phyloP scores from a whole-genome alignment of 306 rosid genomes.

The Lotus japonicus region DNA sequence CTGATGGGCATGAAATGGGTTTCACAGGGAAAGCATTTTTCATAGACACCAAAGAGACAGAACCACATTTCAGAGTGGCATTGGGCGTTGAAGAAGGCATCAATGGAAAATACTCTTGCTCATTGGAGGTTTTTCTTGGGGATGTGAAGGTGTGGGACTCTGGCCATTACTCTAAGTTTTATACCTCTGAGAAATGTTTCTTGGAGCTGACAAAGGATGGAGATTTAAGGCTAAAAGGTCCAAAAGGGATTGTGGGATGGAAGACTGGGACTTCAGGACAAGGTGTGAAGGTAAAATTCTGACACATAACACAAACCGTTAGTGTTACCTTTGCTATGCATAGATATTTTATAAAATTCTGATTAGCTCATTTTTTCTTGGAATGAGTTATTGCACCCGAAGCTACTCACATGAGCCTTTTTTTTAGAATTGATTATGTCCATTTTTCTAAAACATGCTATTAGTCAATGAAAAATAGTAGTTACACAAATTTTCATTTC shows the following conservation, averaged over 20 bases:
- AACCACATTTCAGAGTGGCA: slow-evolving; percentile 61
- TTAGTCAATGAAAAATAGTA: not conserved
- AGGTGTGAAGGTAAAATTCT: slow-evolving; percentile 75
- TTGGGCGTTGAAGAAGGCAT: slow-evolving; percentile 67
- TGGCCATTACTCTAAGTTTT: slow-evolving; percentile 65
- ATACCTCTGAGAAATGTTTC: slow-evolving; percentile 45
- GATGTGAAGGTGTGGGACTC: slow-evolving; percentile 89
- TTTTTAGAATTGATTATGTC: no score
- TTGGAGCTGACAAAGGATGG: slow-evolving; percentile 63
- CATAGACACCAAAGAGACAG: slow-evolving; percentile 30
- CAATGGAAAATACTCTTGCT: slow-evolving; percentile 54
- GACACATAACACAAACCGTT: not conserved
- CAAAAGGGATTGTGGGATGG: slow-evolving; percentile 68
- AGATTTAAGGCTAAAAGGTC: slow-evolving; percentile 74
- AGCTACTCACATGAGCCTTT: no score
- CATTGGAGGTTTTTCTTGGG: slow-evolving; percentile 73
- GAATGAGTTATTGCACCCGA: no score
- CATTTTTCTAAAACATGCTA: no score
- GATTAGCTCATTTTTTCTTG: no score
- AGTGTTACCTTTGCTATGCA: not conserved
- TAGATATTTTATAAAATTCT: not conserved
- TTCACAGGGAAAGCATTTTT: slow-evolving; percentile 65
- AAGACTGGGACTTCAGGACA: slow-evolving; percentile 86
- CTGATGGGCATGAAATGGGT: slow-evolving; percentile 38
- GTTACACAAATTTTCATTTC: not conserved